Conservation (phyloP, 2,329 filamentous ascomycete species). For the Mycosphaerella sp. region DNA sequence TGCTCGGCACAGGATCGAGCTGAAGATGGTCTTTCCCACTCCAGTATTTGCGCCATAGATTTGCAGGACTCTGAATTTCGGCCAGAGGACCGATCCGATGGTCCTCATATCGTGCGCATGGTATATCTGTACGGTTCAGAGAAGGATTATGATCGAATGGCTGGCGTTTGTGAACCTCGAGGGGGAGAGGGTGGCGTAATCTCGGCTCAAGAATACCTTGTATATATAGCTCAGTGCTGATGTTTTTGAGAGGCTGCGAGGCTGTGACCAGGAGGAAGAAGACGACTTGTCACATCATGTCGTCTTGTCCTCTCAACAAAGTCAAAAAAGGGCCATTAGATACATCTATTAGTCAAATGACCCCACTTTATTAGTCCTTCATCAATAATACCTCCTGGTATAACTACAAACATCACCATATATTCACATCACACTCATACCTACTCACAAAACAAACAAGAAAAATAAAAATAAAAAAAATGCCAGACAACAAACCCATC, state of each 20-base stretch:
- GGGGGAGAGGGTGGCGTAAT: neutral
- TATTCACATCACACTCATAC: neutral
- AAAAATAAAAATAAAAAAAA: neutral
- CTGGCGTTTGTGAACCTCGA: neutral
- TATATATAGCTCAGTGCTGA: no score
- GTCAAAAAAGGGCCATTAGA: constrained; percentile 8
- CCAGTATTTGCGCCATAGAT: constrained; percentile 79
- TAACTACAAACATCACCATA: no score
- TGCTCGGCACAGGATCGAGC: constrained; percentile 63
- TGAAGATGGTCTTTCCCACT: constrained; percentile 77
- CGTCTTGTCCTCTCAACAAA: neutral
- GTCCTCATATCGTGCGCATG: constrained; percentile 38
- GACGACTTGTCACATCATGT: no score
- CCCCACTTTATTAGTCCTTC: neutral
- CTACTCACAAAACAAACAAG: neutral
- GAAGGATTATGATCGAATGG: neutral
- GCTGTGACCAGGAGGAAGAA: no score
- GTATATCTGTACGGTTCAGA: neutral
- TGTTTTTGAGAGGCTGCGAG: no score
- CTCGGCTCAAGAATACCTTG: no score
- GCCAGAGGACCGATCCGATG: constrained; percentile 58
- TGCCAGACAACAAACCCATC: neutral
- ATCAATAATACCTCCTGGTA: no score
- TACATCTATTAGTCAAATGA: neutral
- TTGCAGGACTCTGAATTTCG: constrained; percentile 62